Percentiles rank a stretch among this genome's conserved stretches.
These are phyloP conservation scores for Talaromyces sp. DNA, from an alignment of 2,329 filamentous ascomycete genomes.

Conservation along the genomic window DNA sequence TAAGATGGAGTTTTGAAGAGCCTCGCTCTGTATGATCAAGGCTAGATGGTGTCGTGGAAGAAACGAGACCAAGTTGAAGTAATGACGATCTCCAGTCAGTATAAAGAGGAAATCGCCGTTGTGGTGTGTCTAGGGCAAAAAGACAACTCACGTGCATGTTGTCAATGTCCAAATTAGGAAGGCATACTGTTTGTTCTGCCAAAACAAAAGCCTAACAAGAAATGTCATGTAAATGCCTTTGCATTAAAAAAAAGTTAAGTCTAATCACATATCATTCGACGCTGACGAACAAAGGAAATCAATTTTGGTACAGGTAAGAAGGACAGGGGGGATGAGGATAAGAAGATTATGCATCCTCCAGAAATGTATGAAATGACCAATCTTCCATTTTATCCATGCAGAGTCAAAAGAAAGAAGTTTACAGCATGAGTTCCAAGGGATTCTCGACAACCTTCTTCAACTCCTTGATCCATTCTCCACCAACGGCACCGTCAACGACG, in stretches of 20 bases:
- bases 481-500: slow-evolving; percentile 93
- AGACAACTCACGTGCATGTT: neutral
- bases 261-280: slow-evolving; percentile 18
- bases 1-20: neutral
- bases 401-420: slow-evolving; percentile 35
- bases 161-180: neutral
- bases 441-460: slow-evolving; percentile 98
- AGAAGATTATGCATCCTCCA: slow-evolving; percentile 3
- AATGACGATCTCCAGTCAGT: neutral
- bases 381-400: slow-evolving; percentile 1
- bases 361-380: neutral
- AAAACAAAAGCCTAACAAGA: neutral
- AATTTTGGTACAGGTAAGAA: slow-evolving; percentile 21
- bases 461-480: slow-evolving; percentile 93
- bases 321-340: slow-evolving; percentile 10
- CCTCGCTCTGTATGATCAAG: neutral
- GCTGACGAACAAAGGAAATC: slow-evolving; percentile 19
- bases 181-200: neutral
- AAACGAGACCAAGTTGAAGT: neutral
- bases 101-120: neutral
- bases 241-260: slow-evolving; percentile 14
- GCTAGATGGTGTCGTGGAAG: neutral
- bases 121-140: neutral
- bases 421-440: slow-evolving; percentile 90
- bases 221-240: slow-evolving; percentile 2